Evolutionary conservation across 345 rosid species (phyloP).

Genomic region (Linum usitatissimum): DNA sequence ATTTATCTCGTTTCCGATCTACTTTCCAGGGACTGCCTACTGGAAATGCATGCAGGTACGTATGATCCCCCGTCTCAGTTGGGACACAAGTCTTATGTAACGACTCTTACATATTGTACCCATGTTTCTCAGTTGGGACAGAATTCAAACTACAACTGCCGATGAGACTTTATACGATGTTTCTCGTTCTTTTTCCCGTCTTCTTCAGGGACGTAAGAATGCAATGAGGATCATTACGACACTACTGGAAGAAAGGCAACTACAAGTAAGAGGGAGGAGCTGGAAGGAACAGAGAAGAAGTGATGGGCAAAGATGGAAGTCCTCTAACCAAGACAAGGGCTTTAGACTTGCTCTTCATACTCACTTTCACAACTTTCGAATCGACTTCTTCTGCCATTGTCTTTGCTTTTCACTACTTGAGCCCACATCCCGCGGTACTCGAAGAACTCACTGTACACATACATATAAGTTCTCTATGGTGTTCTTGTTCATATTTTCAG

Average conservation of each 20-base stretch:
- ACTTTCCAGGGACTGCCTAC: constrained; percentile 32
- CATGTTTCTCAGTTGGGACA: no score
- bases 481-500: no score
- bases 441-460: background rate
- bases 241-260: background rate
- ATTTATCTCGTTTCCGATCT: constrained; percentile 25
- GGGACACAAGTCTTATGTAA: no score
- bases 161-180: no score
- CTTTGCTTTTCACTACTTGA: background rate
- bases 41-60: constrained; percentile 25
- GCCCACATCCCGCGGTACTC: background rate
- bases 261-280: no score
- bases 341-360: background rate
- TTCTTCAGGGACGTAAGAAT: background rate
- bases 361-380: background rate
- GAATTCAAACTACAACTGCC: no score
- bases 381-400: background rate
- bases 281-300: background rate
- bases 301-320: background rate
- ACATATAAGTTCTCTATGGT: no score
- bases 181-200: no score
- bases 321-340: background rate
- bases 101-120: no score
- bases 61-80: no score
- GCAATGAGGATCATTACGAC: background rate